Conservation (phyloP, 768 basidiomycete genomes). For the Roridomyces roridus region DNA sequence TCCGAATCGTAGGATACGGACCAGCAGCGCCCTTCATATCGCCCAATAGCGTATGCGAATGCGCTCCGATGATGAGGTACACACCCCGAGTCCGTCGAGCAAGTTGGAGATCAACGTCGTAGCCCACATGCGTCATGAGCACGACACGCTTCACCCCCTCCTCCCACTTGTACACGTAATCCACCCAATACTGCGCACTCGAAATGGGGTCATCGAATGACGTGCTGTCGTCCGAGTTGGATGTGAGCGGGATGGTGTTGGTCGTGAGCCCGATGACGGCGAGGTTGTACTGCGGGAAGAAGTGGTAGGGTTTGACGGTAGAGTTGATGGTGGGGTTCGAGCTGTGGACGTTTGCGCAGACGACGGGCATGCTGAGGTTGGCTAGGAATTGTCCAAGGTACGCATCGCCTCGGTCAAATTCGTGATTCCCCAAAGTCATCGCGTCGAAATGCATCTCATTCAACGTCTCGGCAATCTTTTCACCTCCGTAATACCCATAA, state of each 20-base stretch:
- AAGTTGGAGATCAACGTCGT: conserved; percentile 47
- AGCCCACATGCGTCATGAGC: conserved; percentile 54
- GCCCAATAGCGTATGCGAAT: conserved; percentile 52
- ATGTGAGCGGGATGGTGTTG: conserved; percentile 43
- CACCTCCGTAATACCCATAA: conserved; percentile 50
- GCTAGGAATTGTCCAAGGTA: conserved; percentile 42
- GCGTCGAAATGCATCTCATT: conserved; percentile 52
- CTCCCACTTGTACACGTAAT: conserved; percentile 38
- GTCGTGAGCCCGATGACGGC: conserved; percentile 52
- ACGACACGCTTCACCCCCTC: conserved; percentile 46
- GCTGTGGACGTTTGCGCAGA: conserved; percentile 52
- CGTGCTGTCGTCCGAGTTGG: conserved; percentile 44
- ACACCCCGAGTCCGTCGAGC: conserved; percentile 45
- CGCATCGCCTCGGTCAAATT: conserved; percentile 51
- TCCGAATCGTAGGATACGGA: conserved; percentile 50
- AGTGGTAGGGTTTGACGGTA: conserved; percentile 43
- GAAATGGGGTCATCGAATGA: conserved; percentile 45
- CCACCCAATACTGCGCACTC: conserved; percentile 43
- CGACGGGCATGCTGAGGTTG: conserved; percentile 50
- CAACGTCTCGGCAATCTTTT: conserved; percentile 46
- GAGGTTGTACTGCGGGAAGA: conserved; percentile 45
- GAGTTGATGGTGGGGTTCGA: conserved; percentile 38
- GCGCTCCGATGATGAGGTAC: conserved; percentile 49
- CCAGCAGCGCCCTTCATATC: conserved; percentile 45
- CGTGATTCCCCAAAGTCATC: conserved; percentile 53